Percentiles rank a stretch among this genome's conserved stretches.
These are phyloP conservation scores for Beauveria sp. DNA, from an alignment of 2,329 filamentous ascomycete species.

Conservation along the genomic window DNA sequence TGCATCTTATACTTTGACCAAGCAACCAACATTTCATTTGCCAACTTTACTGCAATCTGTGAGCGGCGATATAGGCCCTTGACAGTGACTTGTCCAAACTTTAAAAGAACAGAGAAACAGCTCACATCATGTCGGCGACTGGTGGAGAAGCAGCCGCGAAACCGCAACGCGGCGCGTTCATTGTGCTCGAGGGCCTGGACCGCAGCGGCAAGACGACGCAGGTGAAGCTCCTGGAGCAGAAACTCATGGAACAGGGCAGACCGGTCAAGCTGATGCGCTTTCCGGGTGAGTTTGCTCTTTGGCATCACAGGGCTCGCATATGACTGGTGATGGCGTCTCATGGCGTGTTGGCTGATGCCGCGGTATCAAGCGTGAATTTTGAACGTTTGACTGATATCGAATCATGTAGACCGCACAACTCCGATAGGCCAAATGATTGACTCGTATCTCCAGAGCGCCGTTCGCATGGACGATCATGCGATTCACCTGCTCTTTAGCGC, in stretches of 20 bases:
- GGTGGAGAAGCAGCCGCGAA: neutral
- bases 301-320: neutral
- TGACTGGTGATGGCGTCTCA: neutral
- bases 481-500: conserved; percentile 88
- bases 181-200: conserved; percentile 84
- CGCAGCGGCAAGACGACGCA: conserved; percentile 90
- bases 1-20: neutral
- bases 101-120: neutral
- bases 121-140: neutral
- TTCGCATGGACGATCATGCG: conserved; percentile 74
- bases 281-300: conserved; percentile 37
- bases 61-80: neutral
- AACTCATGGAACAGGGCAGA: conserved; percentile 40
- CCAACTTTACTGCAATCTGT: neutral
- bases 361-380: neutral
- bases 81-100: neutral
- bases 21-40: neutral
- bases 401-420: conserved; percentile 62
- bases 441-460: conserved; percentile 64
- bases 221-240: conserved; percentile 59
- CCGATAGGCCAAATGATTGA: conserved; percentile 85
- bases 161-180: conserved; percentile 57
- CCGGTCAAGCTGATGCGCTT: conserved; percentile 49
- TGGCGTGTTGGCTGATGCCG: neutral
- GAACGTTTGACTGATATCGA: neutral